Conservation (phyloP, 192 early-diverging fungal genomes). For the Coemansia sp. region DNA sequence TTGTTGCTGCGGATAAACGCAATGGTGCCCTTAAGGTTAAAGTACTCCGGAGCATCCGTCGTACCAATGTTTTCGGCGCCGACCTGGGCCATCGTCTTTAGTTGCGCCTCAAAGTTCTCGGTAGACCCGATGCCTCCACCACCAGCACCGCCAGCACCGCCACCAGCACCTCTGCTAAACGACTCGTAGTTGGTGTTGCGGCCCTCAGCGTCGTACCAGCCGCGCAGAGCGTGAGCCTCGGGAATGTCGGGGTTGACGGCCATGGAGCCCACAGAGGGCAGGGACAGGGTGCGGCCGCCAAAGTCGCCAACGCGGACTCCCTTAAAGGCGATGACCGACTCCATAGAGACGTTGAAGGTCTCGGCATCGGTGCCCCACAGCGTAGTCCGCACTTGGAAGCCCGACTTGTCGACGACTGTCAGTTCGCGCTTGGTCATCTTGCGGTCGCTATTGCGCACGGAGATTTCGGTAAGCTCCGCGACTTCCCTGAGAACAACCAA, state of each 20-base stretch:
- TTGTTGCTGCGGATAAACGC: conserved; percentile 70
- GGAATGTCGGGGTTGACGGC: conserved; percentile 75
- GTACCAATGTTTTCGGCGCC: conserved; percentile 71
- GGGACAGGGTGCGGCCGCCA: conserved; percentile 69
- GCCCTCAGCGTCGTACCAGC: conserved; percentile 63
- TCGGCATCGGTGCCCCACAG: conserved; percentile 89
- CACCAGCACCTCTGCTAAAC: conserved; percentile 4
- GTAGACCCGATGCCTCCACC: conserved; percentile 18
- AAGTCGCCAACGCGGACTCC: conserved; percentile 87
- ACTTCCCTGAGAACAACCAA: conserved; percentile 75
- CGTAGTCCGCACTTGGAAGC: conserved; percentile 73
- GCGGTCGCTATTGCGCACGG: conserved; percentile 55
- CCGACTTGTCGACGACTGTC: conserved; percentile 75
- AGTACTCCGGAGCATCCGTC: conserved; percentile 73
- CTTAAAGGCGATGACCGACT: conserved; percentile 81
- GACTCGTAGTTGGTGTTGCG: conserved; percentile 40
- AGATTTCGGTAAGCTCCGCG: conserved; percentile 61
- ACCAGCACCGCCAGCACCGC: conserved; percentile 25
- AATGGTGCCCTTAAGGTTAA: conserved; percentile 72
- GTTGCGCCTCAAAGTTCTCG: conserved; percentile 33
- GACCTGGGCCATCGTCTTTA: conserved; percentile 71
- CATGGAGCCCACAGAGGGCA: conserved; percentile 54
- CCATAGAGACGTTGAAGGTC: conserved; percentile 55
- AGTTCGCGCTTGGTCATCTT: conserved; percentile 82
- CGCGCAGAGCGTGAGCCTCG: conserved; percentile 70